Evolutionary conservation across 257 asterid genomes (phyloP).

Genomic region (Knoxia roxburghii): DNA sequence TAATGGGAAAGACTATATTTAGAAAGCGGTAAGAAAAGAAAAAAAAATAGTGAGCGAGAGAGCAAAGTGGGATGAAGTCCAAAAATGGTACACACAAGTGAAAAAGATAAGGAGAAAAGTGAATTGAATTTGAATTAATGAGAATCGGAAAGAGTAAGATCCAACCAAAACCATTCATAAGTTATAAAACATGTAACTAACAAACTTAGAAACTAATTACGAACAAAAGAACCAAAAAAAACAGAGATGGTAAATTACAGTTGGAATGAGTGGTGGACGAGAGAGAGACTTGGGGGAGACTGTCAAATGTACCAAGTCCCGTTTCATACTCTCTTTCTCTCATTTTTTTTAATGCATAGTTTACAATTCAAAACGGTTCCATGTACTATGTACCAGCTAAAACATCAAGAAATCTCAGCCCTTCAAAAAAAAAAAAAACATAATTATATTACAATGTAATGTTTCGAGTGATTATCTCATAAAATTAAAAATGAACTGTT

Average conservation of each 20-base stretch:
- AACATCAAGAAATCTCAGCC: no score
- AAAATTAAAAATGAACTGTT: no score
- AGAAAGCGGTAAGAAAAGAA: not conserved
- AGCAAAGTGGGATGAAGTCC: conserved; percentile 10
- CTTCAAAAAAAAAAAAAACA: no score
- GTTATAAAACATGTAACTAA: not conserved
- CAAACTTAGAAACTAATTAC: not conserved
- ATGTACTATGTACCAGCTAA: no score
- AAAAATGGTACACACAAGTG: not conserved
- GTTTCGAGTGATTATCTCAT: no score
- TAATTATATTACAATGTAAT: no score
- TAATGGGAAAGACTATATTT: conserved; percentile 8
- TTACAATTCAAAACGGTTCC: no score
- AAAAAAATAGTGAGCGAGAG: conserved; percentile 9
- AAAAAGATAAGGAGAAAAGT: not conserved
- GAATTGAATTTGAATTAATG: not conserved
- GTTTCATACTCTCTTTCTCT: conserved; percentile 12
- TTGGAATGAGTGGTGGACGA: not conserved
- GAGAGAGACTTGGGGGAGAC: not conserved
- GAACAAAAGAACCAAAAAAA: not conserved
- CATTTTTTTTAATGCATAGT: not conserved
- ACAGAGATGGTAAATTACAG: not conserved
- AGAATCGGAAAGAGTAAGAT: not conserved
- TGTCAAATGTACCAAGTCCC: conserved; percentile 14
- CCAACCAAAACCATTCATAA: not conserved